Evolutionary conservation across 2,329 filamentous ascomycete species (phyloP), one percentile per base, ranked within the genome.

Genomic region (Cadophora sp.): DNA sequence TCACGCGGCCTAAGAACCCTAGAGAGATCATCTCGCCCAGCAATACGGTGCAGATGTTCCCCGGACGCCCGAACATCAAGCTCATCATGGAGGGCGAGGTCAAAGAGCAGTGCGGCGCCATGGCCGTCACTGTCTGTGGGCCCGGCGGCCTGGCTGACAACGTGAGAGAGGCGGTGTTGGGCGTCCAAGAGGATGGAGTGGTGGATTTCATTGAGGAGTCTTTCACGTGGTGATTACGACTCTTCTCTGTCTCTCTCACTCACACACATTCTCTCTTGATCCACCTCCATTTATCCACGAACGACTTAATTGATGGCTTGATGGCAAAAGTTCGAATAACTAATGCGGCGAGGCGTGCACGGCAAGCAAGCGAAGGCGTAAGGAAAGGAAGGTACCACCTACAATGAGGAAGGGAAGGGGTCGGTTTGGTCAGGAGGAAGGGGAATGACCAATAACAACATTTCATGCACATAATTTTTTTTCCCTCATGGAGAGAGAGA

Each of bases 31-130:
- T 89, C 73, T 93, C 89, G 58, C 89, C 90, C 4, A 93, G 89
- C 65, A 84, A 86, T 2, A 95, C 91, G 4, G 94, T 98, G 64
- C 92, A 94, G 80, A 96, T 98, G 91, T 93, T 93, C 78, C 91
- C 94, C 1, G 95, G 96, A 2, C 89, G 94, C 71, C 95, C 95
- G 11, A 93, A 97, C 75, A 87, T 97, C 53, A 85, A 89, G 22
- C 87, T 91, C 0, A 81, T 98, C n/a, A 82, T 98, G 56, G 85
- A 89, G 70, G 91, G 91, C 80, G 95, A 97, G 81, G 90, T 94
- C 20, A 85, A 89, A 74, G 87, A 91, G 74, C 92, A 96, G 78
- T 83, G 93, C 63, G 96, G 96, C 9, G 93, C 94, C 59, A 96
- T 97, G 88, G 92, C 88, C 24, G 93, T 98, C 53, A 91, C 89